Percentiles rank a stretch among this genome's conserved stretches.
These are phyloP conservation scores for Nicotiana attenuata DNA, from an alignment of 257 asterid genomes.

Conservation along the genomic window DNA sequence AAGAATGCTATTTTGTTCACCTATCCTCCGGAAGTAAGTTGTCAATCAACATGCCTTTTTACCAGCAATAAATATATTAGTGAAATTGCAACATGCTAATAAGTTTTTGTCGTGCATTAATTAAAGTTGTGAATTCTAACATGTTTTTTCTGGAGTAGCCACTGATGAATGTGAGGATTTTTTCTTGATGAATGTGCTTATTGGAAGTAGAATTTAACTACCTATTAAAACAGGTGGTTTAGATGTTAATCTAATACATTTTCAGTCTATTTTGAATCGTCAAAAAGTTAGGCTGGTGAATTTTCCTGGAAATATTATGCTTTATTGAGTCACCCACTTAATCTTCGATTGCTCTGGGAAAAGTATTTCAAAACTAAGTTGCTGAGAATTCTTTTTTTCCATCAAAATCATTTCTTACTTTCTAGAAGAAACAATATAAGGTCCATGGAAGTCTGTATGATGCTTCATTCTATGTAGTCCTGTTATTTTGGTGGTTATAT, in stretches of 20 bases:
- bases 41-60: not conserved
- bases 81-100: not conserved
- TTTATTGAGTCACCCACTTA: not conserved
- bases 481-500: not conserved
- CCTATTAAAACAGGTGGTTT: not conserved
- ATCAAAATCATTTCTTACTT: not conserved
- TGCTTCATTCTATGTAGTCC: not conserved
- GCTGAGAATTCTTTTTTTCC: not conserved
- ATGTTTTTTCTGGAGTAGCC: not conserved
- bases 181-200: not conserved
- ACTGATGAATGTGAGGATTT: not conserved
- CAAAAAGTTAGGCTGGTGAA: not conserved
- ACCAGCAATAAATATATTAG: not conserved
- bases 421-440: not conserved
- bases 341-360: not conserved
- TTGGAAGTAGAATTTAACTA: not conserved
- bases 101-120: not conserved
- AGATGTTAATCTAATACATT: not conserved
- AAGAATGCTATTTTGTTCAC: conserved; percentile 86
- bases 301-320: not conserved
- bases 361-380: not conserved
- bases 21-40: conserved; percentile 81
- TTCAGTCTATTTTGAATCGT: not conserved
- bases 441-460: not conserved
- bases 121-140: not conserved